Evolutionary conservation across 2,329 filamentous ascomycete species (phyloP).

Genomic region (Aspergillus sp.): DNA sequence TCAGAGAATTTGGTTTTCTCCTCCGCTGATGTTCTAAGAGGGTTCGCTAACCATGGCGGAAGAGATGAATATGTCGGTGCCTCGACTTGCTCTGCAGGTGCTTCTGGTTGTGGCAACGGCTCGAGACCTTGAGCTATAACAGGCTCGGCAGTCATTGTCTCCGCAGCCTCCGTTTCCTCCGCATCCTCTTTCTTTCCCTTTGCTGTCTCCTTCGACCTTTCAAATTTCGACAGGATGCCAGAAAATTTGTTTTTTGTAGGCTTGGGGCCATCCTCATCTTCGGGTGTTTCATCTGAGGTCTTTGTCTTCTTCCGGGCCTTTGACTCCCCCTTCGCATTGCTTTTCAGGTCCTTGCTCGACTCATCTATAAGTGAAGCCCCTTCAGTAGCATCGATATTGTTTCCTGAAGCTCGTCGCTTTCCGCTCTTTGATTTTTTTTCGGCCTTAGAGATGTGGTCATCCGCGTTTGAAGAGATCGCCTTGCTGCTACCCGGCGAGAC

Average conservation of each 20-base stretch:
- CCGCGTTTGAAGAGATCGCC: conserved; percentile 16
- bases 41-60: conserved; percentile 74
- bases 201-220: conserved; percentile 23
- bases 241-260: conserved; percentile 28
- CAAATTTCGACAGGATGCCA: conserved; percentile 34
- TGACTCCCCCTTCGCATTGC: conserved; percentile 12
- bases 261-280: conserved; percentile 7
- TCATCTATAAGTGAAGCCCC: conserved; percentile 22
- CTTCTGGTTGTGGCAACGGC: conserved; percentile 69
- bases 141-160: conserved; percentile 18
- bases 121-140: conserved; percentile 56
- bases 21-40: conserved; percentile 62
- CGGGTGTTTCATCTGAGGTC: not conserved
- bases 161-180: conserved; percentile 1
- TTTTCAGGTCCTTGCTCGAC: not conserved
- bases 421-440: conserved; percentile 32
- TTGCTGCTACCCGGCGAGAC: conserved; percentile 21
- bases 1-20: conserved; percentile 58
- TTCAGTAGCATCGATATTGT: conserved; percentile 8
- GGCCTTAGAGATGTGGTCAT: conserved; percentile 13
- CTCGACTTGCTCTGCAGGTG: conserved; percentile 52
- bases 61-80: conserved; percentile 71
- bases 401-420: conserved; percentile 28
- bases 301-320: conserved; percentile 15
- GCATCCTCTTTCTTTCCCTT: conserved; percentile 11